A percentile compares a stretch with the other conserved stretches of the same genome.
phyloP scores from a whole-genome alignment of 345 rosid genomes.

The Populus tremula region DNA sequence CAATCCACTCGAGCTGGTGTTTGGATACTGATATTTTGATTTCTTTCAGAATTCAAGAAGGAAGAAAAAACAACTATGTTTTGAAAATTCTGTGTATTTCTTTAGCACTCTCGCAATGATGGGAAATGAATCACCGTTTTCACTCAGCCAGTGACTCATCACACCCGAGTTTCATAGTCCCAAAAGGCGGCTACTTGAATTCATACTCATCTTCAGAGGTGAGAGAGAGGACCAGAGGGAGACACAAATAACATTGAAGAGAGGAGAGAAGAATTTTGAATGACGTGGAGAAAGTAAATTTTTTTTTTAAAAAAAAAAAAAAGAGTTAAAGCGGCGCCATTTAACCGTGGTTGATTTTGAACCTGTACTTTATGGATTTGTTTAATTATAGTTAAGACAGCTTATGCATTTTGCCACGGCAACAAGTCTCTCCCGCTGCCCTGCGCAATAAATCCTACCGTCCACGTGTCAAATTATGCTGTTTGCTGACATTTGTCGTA shows the following conservation, averaged over 20 bases:
- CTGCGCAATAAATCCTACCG: conserved; percentile 27
- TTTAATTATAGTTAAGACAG: conserved; percentile 16
- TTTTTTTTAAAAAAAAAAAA: neutral
- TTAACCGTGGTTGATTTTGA: conserved; percentile 10
- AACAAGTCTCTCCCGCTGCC: neutral
- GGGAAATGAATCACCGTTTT: conserved; percentile 12
- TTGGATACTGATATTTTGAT: conserved; percentile 6
- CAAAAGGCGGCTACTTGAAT: conserved; percentile 42
- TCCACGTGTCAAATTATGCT: conserved; percentile 37
- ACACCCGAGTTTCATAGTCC: conserved; percentile 21
- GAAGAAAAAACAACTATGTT: neutral
- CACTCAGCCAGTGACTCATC: conserved; percentile 27
- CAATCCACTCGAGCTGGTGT: conserved; percentile 6
- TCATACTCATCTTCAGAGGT: conserved; percentile 7
- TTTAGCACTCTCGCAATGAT: conserved; percentile 3
- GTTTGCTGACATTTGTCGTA: conserved; percentile 48
- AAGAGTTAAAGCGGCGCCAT: conserved; percentile 19
- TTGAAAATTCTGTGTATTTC: neutral
- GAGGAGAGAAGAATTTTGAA: neutral
- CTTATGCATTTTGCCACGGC: neutral
- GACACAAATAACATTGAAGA: neutral
- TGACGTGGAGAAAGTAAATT: conserved; percentile 4
- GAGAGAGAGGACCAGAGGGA: neutral
- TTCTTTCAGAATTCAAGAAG: neutral
- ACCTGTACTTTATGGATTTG: neutral